A percentile compares a stretch with the other conserved stretches of the same genome.
Conservation (phyloP, 1,139 yeast genomes). For the Suhomyces chickasaworum region DNA sequence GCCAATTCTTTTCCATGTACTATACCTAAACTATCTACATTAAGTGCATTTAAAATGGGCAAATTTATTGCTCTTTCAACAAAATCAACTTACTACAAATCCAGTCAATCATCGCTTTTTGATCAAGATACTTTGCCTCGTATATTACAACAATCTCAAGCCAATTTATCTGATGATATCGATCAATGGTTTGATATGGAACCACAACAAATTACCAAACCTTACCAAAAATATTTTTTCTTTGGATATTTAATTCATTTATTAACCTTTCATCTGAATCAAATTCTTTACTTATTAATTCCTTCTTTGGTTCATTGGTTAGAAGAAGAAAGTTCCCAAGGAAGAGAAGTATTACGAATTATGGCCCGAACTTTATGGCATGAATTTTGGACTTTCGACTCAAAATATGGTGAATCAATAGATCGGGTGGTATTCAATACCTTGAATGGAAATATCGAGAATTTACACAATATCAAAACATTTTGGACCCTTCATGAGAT, state of each 20-base stretch:
- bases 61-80: slow-evolving; percentile 36
- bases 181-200: slow-evolving; percentile 43
- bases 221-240: slow-evolving; percentile 28
- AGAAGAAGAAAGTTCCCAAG: slow-evolving; percentile 24
- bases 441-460: slow-evolving; percentile 21
- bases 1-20: slow-evolving; percentile 2
- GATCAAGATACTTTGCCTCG: slow-evolving; percentile 33
- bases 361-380: slow-evolving; percentile 23
- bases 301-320: slow-evolving; percentile 45
- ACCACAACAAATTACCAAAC: slow-evolving; percentile 25
- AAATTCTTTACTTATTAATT: slow-evolving; percentile 31
- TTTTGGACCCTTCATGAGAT: slow-evolving; percentile 34
- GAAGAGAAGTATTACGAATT: slow-evolving; percentile 11
- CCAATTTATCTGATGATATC: slow-evolving; percentile 34
- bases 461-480: slow-evolving; percentile 14
- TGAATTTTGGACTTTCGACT: slow-evolving; percentile 34
- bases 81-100: slow-evolving; percentile 36
- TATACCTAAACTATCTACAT: slow-evolving; percentile 25
- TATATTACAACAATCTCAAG: slow-evolving; percentile 23
- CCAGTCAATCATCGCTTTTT: slow-evolving; percentile 36
- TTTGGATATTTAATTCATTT: slow-evolving; percentile 41
- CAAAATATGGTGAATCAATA: slow-evolving; percentile 20
- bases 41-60: slow-evolving; percentile 38
- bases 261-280: slow-evolving; percentile 37
- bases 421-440: slow-evolving; percentile 17